Conservation (phyloP, 1,284 basidiomycete species). For the Sporisorium iseilematis-ciliati region DNA sequence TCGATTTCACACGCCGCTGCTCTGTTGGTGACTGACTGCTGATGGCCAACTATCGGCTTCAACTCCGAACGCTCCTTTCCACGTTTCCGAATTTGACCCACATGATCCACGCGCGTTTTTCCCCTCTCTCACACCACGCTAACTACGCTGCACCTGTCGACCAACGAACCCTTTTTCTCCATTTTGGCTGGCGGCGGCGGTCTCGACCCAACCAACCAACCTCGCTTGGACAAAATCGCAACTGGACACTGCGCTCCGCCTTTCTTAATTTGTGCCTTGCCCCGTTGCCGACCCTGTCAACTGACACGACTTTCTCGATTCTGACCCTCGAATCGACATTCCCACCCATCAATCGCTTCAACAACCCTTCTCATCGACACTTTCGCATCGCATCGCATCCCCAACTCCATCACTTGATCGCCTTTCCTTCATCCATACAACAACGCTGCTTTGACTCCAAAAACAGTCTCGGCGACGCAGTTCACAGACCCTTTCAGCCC, state of each 20-base stretch:
- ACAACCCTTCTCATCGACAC: background rate
- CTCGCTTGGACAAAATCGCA: conserved; percentile 5
- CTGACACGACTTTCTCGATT: conserved; percentile 1
- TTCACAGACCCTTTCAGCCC: conserved; percentile 50
- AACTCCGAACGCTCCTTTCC: conserved; percentile 3
- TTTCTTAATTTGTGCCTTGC: background rate
- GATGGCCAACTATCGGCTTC: background rate
- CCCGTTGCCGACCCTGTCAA: background rate
- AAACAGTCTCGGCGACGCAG: conserved; percentile 43
- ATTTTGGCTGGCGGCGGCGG: too few species aligned
- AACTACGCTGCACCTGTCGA: background rate
- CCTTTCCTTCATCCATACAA: background rate
- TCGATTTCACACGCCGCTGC: background rate
- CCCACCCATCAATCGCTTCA: background rate
- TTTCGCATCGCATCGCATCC: background rate
- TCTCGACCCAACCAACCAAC: conserved; percentile 6
- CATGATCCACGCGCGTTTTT: background rate
- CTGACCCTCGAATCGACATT: background rate
- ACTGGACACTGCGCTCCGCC: background rate
- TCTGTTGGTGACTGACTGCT: background rate
- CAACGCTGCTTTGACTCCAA: too few species aligned
- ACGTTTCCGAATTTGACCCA: conserved; percentile 4
- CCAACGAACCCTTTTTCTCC: conserved; percentile 6
- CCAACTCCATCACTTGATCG: too few species aligned
- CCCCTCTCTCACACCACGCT: background rate